Evolutionary conservation across 2,329 filamentous ascomycete genomes (phyloP).

Genomic region (Emmonsia crescens): DNA sequence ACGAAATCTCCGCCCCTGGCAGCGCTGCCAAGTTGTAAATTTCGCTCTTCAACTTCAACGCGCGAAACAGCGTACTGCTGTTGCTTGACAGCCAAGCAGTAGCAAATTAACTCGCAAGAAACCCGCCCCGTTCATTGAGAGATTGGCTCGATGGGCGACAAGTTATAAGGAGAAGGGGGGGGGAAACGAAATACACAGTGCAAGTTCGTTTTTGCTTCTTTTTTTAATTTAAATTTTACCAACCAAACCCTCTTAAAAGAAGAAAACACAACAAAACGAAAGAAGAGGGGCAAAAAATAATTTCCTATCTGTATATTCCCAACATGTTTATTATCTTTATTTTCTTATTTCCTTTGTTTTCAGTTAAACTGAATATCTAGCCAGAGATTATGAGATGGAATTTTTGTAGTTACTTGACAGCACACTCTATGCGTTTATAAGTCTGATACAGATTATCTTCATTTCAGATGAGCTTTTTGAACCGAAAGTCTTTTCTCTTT

Average conservation of each 20-base stretch:
- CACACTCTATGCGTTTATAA: too few species aligned
- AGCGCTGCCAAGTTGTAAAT: conserved; percentile 50
- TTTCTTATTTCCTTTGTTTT: neutral
- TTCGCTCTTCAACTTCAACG: neutral
- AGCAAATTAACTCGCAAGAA: neutral
- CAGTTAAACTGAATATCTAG: neutral
- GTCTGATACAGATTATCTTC: too few species aligned
- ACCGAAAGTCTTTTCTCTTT: too few species aligned
- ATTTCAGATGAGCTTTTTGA: too few species aligned
- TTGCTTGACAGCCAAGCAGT: neutral
- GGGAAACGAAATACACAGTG: neutral
- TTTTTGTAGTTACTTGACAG: too few species aligned
- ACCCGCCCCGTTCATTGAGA: neutral
- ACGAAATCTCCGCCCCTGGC: conserved; percentile 70
- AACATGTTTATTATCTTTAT: neutral
- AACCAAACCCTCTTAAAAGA: neutral
- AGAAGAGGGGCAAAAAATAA: neutral
- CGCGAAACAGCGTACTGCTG: neutral
- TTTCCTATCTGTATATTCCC: conserved; percentile 1
- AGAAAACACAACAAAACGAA: neutral
- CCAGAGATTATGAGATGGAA: neutral
- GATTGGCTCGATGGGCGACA: neutral
- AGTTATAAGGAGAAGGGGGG: neutral
- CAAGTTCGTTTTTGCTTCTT: neutral
- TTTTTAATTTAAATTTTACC: neutral